Evolutionary conservation across 306 rosid species (phyloP).

Genomic region (Ormosia emarginata): DNA sequence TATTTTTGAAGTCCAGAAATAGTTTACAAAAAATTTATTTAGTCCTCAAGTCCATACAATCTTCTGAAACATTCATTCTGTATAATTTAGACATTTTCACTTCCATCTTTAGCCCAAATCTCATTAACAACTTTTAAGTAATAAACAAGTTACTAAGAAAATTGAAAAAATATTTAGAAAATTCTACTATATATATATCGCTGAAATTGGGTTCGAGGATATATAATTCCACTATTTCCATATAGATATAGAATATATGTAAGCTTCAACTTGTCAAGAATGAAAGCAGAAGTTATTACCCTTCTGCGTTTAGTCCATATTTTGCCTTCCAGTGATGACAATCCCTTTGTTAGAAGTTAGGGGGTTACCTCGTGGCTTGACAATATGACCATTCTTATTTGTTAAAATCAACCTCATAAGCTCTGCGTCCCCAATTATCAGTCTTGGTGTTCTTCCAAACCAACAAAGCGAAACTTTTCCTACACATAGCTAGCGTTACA

Average conservation of each 20-base stretch:
- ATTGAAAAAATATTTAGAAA: no score
- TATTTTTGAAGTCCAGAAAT: no score
- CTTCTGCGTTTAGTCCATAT: constrained; percentile 44
- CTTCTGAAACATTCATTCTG: no score
- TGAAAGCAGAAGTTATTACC: constrained; percentile 42
- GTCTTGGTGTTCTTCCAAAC: constrained; percentile 33
- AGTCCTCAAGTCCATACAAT: no score
- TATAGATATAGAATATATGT: neutral
- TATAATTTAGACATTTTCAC: no score
- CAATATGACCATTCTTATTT: constrained; percentile 30
- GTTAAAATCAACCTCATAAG: constrained; percentile 25
- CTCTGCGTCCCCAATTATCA: constrained; percentile 32
- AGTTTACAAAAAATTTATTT: no score
- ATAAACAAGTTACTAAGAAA: no score
- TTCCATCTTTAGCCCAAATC: no score
- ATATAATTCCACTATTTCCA: no score
- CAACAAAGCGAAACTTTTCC: constrained; percentile 32
- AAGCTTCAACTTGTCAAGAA: constrained; percentile 45
- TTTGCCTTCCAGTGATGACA: constrained; percentile 40
- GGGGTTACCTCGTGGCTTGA: constrained; percentile 39
- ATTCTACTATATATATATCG: no score
- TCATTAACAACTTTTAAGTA: no score
- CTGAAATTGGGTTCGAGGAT: no score
- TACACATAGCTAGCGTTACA: neutral
- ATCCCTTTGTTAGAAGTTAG: constrained; percentile 38